Conservation (phyloP, 164 flowering plant species). For the Magnolia sinica region DNA sequence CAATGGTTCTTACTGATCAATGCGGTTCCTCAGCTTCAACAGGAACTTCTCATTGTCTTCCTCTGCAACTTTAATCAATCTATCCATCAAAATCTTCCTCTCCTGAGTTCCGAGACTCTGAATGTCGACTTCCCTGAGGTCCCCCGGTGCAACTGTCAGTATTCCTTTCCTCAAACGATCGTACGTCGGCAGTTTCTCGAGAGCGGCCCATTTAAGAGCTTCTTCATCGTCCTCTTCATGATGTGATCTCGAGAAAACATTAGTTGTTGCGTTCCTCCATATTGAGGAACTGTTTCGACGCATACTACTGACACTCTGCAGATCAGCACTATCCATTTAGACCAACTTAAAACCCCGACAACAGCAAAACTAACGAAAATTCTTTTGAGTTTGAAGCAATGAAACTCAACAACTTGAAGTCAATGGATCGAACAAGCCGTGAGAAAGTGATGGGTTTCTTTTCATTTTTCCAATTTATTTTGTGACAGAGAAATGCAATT, state of each 20-base stretch:
- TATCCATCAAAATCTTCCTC: slow-evolving; percentile 49
- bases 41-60: slow-evolving; percentile 79
- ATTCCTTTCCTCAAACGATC: slow-evolving; percentile 63
- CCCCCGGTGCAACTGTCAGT: slow-evolving; percentile 36
- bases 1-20: slow-evolving; percentile 42
- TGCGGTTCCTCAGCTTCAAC: slow-evolving; percentile 54
- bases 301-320: slow-evolving; percentile 26
- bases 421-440: no score
- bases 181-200: slow-evolving; percentile 69
- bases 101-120: slow-evolving; percentile 46
- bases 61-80: slow-evolving; percentile 52
- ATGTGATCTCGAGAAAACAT: slow-evolving; percentile 48
- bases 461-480: no score
- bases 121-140: slow-evolving; percentile 46
- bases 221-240: slow-evolving; percentile 75
- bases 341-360: no score
- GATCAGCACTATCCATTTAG: slow-evolving; percentile 17
- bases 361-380: no score
- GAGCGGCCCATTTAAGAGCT: slow-evolving; percentile 78
- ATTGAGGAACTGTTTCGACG: slow-evolving; percentile 31
- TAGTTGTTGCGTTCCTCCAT: slow-evolving; percentile 40
- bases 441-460: no score
- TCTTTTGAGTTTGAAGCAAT: no score
- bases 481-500: no score
- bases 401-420: no score